These are phyloP conservation scores for Alternaria triticimaculans DNA, from an alignment of 2,329 filamentous ascomycete species.

Conservation along the genomic window DNA sequence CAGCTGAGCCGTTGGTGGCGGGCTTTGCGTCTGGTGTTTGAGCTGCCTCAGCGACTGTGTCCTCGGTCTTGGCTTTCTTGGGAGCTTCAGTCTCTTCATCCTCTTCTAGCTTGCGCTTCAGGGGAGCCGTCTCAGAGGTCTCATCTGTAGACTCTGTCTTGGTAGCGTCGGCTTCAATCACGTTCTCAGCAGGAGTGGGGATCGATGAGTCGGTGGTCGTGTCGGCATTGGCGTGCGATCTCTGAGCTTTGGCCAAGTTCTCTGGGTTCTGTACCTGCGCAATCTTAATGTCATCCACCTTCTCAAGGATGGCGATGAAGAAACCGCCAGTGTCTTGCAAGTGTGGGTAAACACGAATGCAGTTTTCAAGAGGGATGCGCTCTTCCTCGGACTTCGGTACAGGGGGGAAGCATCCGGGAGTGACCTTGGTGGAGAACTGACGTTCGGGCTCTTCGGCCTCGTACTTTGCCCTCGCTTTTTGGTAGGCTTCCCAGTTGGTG, in stretches of 20 bases:
- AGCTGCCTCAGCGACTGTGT: slow-evolving; percentile 9
- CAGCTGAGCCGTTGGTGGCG: slow-evolving; percentile 24
- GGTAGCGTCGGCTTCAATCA: slow-evolving; percentile 30
- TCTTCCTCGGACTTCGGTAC: slow-evolving; percentile 60
- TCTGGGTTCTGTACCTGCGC: slow-evolving; percentile 36
- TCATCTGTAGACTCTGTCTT: slow-evolving; percentile 21
- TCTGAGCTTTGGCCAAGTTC: slow-evolving; percentile 34
- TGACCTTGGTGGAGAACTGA: slow-evolving; percentile 57
- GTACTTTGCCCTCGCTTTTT: slow-evolving; percentile 69
- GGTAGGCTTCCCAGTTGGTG: slow-evolving; percentile 81
- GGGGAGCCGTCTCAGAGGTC: slow-evolving; percentile 17
- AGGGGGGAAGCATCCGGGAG: slow-evolving; percentile 83
- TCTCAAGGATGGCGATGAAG: slow-evolving; percentile 95
- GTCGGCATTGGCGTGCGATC: slow-evolving; percentile 20
- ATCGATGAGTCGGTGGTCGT: slow-evolving; percentile 28
- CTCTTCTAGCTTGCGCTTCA: slow-evolving; percentile 53
- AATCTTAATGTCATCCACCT: slow-evolving; percentile 71
- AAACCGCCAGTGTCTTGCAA: slow-evolving; percentile 96
- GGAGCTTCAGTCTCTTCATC: slow-evolving; percentile 31
- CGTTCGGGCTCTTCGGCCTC: slow-evolving; percentile 67
- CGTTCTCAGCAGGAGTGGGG: slow-evolving; percentile 34
- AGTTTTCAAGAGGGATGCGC: slow-evolving; percentile 80
- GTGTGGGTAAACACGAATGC: slow-evolving; percentile 94
- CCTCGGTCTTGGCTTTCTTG: slow-evolving; percentile 47
- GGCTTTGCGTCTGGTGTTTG: slow-evolving; percentile 9